phyloP scores from a whole-genome alignment of 352 stramenopile genomes.

The Phytophthora citricola region DNA sequence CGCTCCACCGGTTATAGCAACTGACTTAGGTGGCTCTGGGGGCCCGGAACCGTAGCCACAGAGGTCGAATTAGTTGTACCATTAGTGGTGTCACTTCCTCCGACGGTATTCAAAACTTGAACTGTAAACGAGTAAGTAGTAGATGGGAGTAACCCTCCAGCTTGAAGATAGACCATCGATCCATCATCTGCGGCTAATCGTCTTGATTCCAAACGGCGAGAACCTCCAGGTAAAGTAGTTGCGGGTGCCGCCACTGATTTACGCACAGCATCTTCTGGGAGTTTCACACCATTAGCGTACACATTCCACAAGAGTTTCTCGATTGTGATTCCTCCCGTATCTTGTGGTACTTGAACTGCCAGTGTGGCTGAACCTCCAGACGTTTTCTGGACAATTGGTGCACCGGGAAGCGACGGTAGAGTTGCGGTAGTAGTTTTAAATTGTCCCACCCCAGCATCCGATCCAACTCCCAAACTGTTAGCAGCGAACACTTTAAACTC shows the following conservation, averaged over 20 bases:
- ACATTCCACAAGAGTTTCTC: conserved; percentile 45
- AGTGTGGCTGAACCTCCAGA: conserved; percentile 54
- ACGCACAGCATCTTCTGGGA: conserved; percentile 29
- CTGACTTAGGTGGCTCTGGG: conserved; percentile 33
- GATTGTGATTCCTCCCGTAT: conserved; percentile 50
- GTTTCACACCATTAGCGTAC: conserved; percentile 46
- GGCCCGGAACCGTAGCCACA: conserved; percentile 30
- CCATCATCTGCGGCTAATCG: conserved; percentile 7
- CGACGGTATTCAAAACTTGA: conserved; percentile 39
- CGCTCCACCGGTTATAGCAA: conserved; percentile 45
- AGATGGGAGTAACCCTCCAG: conserved; percentile 50
- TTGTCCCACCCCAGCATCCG: conserved; percentile 26
- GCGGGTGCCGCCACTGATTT: background rate
- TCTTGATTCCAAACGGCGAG: background rate
- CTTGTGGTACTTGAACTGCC: conserved; percentile 35
- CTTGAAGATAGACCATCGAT: conserved; percentile 36
- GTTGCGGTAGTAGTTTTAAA: conserved; percentile 43
- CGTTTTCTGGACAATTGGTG: conserved; percentile 29
- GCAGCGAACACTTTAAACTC: conserved; percentile 57
- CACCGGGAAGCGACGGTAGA: conserved; percentile 33
- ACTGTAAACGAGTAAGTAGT: conserved; percentile 56
- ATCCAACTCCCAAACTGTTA: conserved; percentile 52
- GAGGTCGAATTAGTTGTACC: conserved; percentile 19
- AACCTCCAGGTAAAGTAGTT: conserved; percentile 2
- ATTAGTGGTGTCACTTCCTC: conserved; percentile 32